Evolutionary conservation across 2,329 filamentous ascomycete species (phyloP).

Genomic region (Sporothrix inflata): DNA sequence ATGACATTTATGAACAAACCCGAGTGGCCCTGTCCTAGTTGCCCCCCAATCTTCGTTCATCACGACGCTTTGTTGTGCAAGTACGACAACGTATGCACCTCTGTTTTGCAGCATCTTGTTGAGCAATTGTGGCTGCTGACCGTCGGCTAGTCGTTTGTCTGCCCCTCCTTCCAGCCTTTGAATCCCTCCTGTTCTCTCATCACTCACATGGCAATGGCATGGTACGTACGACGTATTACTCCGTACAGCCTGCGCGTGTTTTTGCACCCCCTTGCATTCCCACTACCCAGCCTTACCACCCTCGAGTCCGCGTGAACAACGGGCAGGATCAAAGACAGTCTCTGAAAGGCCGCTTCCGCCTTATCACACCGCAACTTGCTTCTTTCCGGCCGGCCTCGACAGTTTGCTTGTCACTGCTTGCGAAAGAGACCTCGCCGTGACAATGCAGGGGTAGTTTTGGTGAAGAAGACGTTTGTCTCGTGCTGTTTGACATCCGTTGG

Average conservation of each 20-base stretch:
- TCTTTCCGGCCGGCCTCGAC: too few species aligned
- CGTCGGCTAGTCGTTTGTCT: too few species aligned
- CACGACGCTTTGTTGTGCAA: neutral
- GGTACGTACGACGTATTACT: too few species aligned
- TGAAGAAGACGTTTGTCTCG: neutral
- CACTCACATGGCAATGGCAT: neutral
- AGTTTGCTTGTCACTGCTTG: neutral
- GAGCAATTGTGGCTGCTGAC: neutral
- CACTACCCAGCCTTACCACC: neutral
- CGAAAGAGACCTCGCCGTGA: constrained; percentile 3
- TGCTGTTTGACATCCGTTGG: neutral
- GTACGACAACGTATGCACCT: neutral
- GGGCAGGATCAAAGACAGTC: neutral
- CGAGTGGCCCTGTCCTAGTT: neutral
- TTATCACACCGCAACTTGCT: constrained; percentile 18
- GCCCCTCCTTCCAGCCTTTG: too few species aligned
- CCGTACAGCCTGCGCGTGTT: too few species aligned
- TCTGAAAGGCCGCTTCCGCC: too few species aligned
- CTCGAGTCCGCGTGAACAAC: neutral
- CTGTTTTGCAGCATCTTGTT: neutral
- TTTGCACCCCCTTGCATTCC: neutral
- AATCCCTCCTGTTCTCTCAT: neutral
- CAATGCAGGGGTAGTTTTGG: neutral
- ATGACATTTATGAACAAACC: neutral
- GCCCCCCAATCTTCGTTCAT: too few species aligned